phyloP scores from a whole-genome alignment of 2,329 filamentous ascomycete species.

The Aspergillus arachidicola region DNA sequence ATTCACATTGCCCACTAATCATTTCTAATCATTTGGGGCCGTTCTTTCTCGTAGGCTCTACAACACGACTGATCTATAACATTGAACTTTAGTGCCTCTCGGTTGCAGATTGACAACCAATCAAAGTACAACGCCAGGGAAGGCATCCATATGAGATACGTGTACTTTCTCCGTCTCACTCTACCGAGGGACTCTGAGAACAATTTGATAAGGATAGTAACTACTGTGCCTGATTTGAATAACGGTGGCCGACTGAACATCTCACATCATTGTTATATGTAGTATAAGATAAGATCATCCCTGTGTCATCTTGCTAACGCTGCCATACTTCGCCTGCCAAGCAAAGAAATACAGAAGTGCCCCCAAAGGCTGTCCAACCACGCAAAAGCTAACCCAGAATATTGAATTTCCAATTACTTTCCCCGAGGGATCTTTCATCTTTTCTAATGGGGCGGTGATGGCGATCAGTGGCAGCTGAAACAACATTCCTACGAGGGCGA shows the following conservation, averaged over 20 bases:
- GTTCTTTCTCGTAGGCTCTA: not conserved
- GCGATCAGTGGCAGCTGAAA: slow-evolving; percentile 86
- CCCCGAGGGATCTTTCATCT: slow-evolving; percentile 72
- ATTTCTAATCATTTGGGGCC: not conserved
- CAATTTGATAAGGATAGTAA: not conserved
- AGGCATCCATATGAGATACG: not conserved
- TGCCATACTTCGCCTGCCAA: slow-evolving; percentile 97
- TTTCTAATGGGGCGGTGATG: slow-evolving; percentile 77
- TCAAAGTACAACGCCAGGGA: not conserved
- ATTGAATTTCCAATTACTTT: slow-evolving; percentile 86
- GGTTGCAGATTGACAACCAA: not conserved
- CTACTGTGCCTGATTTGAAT: not conserved
- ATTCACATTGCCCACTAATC: not conserved
- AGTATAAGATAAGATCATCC: not conserved
- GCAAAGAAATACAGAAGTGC: slow-evolving; percentile 95
- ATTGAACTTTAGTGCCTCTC: not conserved
- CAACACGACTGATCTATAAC: not conserved
- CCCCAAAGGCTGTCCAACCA: slow-evolving; percentile 91
- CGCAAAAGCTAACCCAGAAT: slow-evolving; percentile 95
- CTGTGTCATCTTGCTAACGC: slow-evolving; percentile 56
- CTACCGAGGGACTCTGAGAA: not conserved
- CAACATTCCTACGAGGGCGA: slow-evolving; percentile 94
- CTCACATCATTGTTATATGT: not conserved
- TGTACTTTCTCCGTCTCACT: not conserved
- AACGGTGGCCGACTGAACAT: not conserved